These are phyloP conservation scores for Collybia sp. DNA, from an alignment of 768 basidiomycete genomes.

Conservation along the genomic window DNA sequence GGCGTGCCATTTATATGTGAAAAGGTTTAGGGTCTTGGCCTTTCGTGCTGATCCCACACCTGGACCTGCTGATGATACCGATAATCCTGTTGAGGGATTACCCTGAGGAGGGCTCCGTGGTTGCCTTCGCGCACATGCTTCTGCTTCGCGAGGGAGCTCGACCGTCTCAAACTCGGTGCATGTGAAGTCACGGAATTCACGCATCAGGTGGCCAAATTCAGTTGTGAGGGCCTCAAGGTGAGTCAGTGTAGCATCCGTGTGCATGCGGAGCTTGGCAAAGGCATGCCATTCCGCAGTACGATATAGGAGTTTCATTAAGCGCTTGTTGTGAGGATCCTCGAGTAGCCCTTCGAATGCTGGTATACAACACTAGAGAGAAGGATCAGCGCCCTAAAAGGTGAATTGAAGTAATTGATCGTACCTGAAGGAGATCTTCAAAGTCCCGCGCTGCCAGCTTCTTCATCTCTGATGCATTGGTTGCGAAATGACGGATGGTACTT, in stretches of 20 bases:
- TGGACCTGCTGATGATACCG: conserved; percentile 6
- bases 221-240: conserved; percentile 12
- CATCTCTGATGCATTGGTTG: conserved; percentile 13
- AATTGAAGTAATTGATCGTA: no score
- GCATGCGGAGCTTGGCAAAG: conserved; percentile 25
- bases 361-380: no score
- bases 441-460: conserved; percentile 18
- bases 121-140: conserved; percentile 12
- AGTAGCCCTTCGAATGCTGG: no score
- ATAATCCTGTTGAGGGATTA: conserved; percentile 1
- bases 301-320: conserved; percentile 19
- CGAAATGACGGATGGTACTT: conserved; percentile 13
- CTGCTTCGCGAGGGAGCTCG: conserved; percentile 25
- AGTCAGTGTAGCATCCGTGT: conserved; percentile 15
- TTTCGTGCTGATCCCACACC: conserved; percentile 6
- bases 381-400: no score
- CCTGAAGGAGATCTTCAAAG: conserved; percentile 18
- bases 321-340: background rate
- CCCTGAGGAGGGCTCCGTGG: conserved; percentile 1
- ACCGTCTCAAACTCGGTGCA: conserved; percentile 18
- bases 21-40: conserved; percentile 12
- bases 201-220: conserved; percentile 16
- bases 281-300: conserved; percentile 28
- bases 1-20: conserved; percentile 22
- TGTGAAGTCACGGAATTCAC: conserved; percentile 13